Evolutionary conservation across 2,329 filamentous ascomycete genomes (phyloP).

Genomic region (Fusarium neocosmosporiellum): DNA sequence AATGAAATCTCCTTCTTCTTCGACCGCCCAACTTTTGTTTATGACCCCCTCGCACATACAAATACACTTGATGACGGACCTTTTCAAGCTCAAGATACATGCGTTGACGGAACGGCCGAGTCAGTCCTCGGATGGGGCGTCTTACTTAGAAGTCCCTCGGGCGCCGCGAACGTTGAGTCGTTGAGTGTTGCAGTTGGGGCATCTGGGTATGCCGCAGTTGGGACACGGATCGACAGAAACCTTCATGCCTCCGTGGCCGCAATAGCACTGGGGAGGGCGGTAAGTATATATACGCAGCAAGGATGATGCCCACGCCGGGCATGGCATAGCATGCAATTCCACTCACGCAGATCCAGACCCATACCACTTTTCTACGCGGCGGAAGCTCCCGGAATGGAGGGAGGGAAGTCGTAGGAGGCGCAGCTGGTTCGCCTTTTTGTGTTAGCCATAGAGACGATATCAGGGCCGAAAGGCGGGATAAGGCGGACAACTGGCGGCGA

Average conservation of each 20-base stretch:
- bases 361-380: neutral
- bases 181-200: constrained; percentile 27
- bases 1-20: neutral
- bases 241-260: constrained; percentile 28
- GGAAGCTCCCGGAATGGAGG: neutral
- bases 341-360: constrained; percentile 10
- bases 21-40: neutral
- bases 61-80: neutral
- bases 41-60: too few relatives aligned
- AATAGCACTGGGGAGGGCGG: constrained; percentile 19
- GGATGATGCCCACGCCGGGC: neutral
- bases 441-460: neutral
- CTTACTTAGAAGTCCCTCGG: neutral
- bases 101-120: neutral
- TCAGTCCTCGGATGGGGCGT: neutral
- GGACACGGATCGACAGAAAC: constrained; percentile 28
- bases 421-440: neutral
- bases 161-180: constrained; percentile 10
- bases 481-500: too few relatives aligned
- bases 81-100: neutral
- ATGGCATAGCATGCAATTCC: neutral
- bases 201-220: constrained; percentile 15
- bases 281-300: constrained; percentile 10
- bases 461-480: too few relatives aligned
- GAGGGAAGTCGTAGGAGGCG: neutral